Conservation (phyloP, 1,139 yeast species). For the Meyerozyma athensensis region DNA sequence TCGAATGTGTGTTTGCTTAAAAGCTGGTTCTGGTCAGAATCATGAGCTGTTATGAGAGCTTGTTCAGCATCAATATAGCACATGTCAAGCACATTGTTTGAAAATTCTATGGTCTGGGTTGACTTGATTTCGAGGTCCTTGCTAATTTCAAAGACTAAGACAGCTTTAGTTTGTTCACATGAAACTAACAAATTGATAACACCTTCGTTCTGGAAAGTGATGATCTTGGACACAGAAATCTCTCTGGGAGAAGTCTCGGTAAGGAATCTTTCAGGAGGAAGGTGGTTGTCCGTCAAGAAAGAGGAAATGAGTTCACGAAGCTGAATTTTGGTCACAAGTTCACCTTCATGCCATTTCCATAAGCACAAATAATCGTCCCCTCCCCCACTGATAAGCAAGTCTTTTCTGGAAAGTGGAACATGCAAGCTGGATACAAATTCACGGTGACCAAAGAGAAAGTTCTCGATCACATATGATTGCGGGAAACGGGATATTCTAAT, state of each 20-base stretch:
- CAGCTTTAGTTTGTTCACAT: slow-evolving; percentile 52
- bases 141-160: slow-evolving; percentile 39
- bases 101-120: slow-evolving; percentile 24
- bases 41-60: slow-evolving; percentile 44
- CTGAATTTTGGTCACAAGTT: slow-evolving; percentile 45
- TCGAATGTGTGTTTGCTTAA: slow-evolving; percentile 22
- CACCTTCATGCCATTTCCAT: slow-evolving; percentile 70
- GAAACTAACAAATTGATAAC: slow-evolving; percentile 34
- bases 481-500: slow-evolving; percentile 85
- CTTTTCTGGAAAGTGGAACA: slow-evolving; percentile 46
- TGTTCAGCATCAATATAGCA: slow-evolving; percentile 14
- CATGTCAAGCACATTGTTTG: slow-evolving; percentile 24
- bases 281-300: slow-evolving; percentile 51
- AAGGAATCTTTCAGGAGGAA: slow-evolving; percentile 64
- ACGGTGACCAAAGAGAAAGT: slow-evolving; percentile 82
- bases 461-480: slow-evolving; percentile 67
- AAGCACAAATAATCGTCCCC: slow-evolving; percentile 76
- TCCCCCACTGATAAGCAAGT: slow-evolving; percentile 70
- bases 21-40: slow-evolving; percentile 32
- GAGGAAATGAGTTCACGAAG: slow-evolving; percentile 46
- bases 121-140: slow-evolving; percentile 19
- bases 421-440: slow-evolving; percentile 70
- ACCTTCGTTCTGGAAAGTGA: slow-evolving; percentile 18
- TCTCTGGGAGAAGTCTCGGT: slow-evolving; percentile 51
- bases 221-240: slow-evolving; percentile 47